Evolutionary conservation across 495 filamentous ascomycete genomes (phyloP).

Genomic region (Xylaria acuta): DNA sequence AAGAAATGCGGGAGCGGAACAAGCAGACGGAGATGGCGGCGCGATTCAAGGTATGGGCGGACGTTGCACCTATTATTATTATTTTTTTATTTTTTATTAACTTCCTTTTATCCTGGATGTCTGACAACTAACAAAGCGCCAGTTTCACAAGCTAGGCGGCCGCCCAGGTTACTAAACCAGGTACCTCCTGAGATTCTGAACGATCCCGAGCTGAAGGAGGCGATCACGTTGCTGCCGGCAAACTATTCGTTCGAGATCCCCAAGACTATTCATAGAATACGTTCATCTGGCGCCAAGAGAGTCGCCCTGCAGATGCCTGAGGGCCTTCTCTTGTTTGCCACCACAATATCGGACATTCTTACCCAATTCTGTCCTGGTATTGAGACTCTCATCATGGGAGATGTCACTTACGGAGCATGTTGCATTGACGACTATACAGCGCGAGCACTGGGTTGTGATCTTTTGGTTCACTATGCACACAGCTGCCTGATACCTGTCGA

Average conservation of each 20-base stretch:
- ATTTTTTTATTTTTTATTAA: not conserved
- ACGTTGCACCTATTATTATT: not conserved
- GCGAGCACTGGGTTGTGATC: slow-evolving; percentile 89
- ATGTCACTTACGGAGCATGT: slow-evolving; percentile 98
- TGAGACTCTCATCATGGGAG: slow-evolving; percentile 97
- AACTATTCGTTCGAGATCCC: slow-evolving; percentile 99
- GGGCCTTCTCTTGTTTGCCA: slow-evolving; percentile 92
- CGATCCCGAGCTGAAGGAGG: slow-evolving; percentile 86
- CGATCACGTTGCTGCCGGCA: slow-evolving; percentile 81
- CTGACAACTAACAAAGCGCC: slow-evolving; percentile 2
- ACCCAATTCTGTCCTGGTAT: slow-evolving; percentile 90
- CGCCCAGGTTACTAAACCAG: slow-evolving; percentile 81
- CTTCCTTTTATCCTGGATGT: not conserved
- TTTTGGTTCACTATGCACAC: slow-evolving; percentile 97
- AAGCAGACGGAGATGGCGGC: slow-evolving; percentile 66
- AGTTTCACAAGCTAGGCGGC: slow-evolving; percentile 67
- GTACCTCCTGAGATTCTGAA: slow-evolving; percentile 86
- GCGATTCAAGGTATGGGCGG: slow-evolving; percentile 63
- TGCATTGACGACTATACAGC: slow-evolving; percentile 99
- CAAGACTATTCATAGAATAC: slow-evolving; percentile 96
- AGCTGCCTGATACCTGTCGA: slow-evolving; percentile 95
- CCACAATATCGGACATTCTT: slow-evolving; percentile 96
- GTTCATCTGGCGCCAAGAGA: slow-evolving; percentile 73
- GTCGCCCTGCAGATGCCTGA: slow-evolving; percentile 97
- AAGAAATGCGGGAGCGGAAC: slow-evolving; percentile 51